A percentile compares a stretch with the other conserved stretches of the same genome.
phyloP scores from a whole-genome alignment of 306 rosid genomes.

The Cicer pinnatifidum region DNA sequence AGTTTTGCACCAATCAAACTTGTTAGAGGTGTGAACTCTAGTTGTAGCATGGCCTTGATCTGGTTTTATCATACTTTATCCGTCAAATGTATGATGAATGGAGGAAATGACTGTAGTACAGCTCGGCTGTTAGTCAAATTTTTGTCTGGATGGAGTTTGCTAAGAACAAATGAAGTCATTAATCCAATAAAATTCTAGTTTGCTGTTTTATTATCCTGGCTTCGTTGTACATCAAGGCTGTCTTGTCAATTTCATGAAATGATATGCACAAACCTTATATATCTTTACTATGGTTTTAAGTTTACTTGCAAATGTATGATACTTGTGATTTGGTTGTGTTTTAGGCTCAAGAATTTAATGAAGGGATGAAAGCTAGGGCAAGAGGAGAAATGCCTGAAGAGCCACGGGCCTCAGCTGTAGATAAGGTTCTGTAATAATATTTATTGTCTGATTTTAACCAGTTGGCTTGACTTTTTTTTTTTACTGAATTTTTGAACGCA shows the following conservation, averaged over 20 bases:
- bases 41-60: no score
- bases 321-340: constrained; percentile 43
- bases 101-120: no score
- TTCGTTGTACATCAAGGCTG: no score
- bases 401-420: constrained; percentile 56
- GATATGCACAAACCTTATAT: constrained; percentile 37
- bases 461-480: constrained; percentile 25
- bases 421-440: constrained; percentile 64
- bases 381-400: constrained; percentile 72
- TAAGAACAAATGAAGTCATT: no score
- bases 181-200: no score
- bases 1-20: constrained; percentile 27
- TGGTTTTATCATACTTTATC: no score
- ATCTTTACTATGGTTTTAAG: constrained; percentile 24
- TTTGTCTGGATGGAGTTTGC: no score
- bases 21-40: background rate
- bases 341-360: constrained; percentile 81
- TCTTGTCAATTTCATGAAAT: constrained; percentile 23
- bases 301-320: constrained; percentile 35
- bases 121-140: no score
- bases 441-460: constrained; percentile 8
- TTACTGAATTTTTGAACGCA: background rate
- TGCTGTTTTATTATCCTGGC: no score
- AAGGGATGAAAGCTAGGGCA: constrained; percentile 71
- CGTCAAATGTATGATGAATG: no score